Conservation (phyloP, 2,329 filamentous ascomycete species). For the Phialophora expanda region DNA sequence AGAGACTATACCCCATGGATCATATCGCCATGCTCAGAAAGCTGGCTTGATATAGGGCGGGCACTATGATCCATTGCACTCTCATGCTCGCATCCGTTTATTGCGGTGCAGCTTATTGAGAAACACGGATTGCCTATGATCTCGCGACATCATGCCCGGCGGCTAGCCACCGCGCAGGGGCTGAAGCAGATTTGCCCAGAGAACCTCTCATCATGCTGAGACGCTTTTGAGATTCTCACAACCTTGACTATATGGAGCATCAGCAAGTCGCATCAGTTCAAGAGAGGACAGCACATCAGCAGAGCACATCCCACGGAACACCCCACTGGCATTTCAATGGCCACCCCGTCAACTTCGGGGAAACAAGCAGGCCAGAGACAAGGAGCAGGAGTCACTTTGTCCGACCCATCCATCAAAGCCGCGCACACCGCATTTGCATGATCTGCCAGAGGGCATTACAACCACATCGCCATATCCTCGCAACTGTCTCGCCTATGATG, state of each 20-base stretch:
- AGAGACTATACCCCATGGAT: constrained; percentile 29
- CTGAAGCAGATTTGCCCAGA: constrained; percentile 33
- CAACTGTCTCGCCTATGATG: not conserved
- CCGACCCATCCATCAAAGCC: not conserved
- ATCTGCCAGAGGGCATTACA: not conserved
- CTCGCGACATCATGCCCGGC: constrained; percentile 23
- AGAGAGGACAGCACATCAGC: constrained; percentile 22
- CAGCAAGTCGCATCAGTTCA: constrained; percentile 30
- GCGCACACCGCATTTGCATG: not conserved
- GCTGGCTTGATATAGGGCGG: constrained; percentile 32
- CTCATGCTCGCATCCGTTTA: constrained; percentile 20
- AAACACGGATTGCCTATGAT: constrained; percentile 23
- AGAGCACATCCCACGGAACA: constrained; percentile 5
- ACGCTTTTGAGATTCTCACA: constrained; percentile 27
- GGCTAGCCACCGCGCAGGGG: constrained; percentile 36
- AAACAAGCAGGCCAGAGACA: not conserved
- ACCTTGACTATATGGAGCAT: constrained; percentile 31
- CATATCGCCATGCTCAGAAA: constrained; percentile 32
- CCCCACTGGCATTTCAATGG: not conserved
- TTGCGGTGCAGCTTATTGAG: constrained; percentile 22
- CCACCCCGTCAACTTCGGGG: not conserved
- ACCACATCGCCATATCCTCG: not conserved
- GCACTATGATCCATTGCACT: constrained; percentile 17
- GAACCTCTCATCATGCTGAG: constrained; percentile 32
- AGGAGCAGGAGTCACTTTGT: not conserved